phyloP scores from a whole-genome alignment of 2,329 filamentous ascomycete genomes.

The Cadophora sp. region DNA sequence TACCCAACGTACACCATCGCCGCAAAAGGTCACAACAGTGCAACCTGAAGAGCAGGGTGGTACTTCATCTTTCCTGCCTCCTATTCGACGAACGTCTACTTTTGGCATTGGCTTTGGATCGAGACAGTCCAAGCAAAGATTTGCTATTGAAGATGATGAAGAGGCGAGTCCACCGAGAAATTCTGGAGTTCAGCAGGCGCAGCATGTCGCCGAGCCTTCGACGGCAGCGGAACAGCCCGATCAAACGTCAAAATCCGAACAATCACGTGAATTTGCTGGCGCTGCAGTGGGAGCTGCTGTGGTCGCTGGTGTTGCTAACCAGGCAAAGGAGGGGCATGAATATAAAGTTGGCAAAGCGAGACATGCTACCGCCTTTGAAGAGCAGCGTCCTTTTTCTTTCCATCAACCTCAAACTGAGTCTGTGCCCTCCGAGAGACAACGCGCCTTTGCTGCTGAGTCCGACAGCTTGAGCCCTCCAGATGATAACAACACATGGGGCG shows the following conservation, averaged over 20 bases:
- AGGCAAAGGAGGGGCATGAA: neutral
- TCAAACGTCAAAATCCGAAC: neutral
- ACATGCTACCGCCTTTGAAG: neutral
- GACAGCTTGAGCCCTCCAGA: neutral
- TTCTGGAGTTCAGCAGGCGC: conserved; percentile 11
- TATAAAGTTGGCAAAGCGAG: neutral
- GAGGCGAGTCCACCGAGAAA: conserved; percentile 21
- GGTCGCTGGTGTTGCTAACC: neutral
- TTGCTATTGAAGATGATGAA: conserved; percentile 40
- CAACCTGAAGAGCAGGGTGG: conserved; percentile 24
- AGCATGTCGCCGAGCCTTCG: neutral
- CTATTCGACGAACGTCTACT: conserved; percentile 63
- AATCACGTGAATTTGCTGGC: neutral
- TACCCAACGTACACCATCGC: neutral
- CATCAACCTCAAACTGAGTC: neutral
- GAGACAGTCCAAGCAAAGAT: conserved; percentile 39
- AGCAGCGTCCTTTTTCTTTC: conserved; percentile 8
- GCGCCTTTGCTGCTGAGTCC: neutral
- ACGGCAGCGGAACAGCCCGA: neutral
- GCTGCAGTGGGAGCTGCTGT: neutral
- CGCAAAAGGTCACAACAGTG: neutral
- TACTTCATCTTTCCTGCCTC: conserved; percentile 56
- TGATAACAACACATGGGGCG: conserved; percentile 18
- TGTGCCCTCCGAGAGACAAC: neutral
- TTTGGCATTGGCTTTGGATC: conserved; percentile 53